phyloP scores from a whole-genome alignment of 2,329 filamentous ascomycete species.

The Exophiala phaeomuriformis region DNA sequence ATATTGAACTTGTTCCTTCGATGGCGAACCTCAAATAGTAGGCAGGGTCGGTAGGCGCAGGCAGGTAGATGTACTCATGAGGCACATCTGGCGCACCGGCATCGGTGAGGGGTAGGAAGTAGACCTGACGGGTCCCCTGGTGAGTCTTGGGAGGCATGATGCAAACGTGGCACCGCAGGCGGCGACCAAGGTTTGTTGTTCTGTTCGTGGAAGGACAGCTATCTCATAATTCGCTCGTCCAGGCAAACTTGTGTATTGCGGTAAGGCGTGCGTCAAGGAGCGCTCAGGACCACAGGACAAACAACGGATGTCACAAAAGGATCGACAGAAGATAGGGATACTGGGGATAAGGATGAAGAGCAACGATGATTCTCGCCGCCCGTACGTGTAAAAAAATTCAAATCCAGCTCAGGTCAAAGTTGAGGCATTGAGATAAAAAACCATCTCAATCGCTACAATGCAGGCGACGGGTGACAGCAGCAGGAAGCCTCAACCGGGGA shows the following conservation, averaged over 20 bases:
- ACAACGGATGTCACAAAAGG: neutral
- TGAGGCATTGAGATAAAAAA: neutral
- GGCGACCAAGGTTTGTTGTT: neutral
- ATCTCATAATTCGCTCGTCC: conserved; percentile 11
- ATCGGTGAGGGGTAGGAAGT: conserved; percentile 84
- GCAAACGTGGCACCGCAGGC: neutral
- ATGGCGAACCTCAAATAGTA: conserved; percentile 44
- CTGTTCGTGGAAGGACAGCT: neutral
- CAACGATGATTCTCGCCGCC: neutral
- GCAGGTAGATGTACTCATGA: conserved; percentile 85
- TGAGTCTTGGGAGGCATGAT: conserved; percentile 25
- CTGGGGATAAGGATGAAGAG: conserved; percentile 1
- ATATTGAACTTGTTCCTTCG: conserved; percentile 62
- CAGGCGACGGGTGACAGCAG: neutral
- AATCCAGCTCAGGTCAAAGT: neutral
- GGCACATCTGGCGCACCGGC: conserved; percentile 84
- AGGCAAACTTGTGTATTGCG: neutral
- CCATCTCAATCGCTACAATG: neutral
- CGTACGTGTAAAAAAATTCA: neutral
- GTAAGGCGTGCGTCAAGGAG: too few relatives aligned
- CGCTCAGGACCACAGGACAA: neutral
- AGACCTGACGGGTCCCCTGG: conserved; percentile 50
- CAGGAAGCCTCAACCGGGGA: neutral
- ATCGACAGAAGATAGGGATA: neutral
- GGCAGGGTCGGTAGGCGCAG: conserved; percentile 63